Conservation (phyloP, 108 stramenopile species). For the Discostella pseudostelligera region DNA sequence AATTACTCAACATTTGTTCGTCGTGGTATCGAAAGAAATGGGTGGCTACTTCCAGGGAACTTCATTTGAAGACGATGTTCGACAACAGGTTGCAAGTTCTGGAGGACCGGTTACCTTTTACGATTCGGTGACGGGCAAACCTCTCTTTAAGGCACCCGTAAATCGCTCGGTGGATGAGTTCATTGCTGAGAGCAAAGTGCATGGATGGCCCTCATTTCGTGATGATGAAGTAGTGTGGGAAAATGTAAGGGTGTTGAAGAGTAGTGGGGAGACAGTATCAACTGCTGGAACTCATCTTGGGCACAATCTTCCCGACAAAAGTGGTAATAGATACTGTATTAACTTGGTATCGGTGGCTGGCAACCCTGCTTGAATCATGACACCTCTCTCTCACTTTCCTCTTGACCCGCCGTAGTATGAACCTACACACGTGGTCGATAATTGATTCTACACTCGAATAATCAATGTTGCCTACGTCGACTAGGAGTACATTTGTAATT, state of each 20-base stretch:
- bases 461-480: too few species aligned
- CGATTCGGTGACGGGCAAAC: slow-evolving; percentile 45
- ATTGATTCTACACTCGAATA: too few species aligned
- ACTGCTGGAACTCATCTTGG: slow-evolving; percentile 81
- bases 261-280: slow-evolving; percentile 83
- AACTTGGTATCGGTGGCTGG: slow-evolving; percentile 90
- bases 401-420: too few species aligned
- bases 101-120: slow-evolving; percentile 46
- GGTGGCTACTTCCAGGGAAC: slow-evolving; percentile 37
- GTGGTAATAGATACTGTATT: slow-evolving; percentile 91
- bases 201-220: slow-evolving; percentile 76
- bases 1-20: too few species aligned
- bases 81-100: slow-evolving; percentile 9
- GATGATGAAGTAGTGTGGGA: slow-evolving; percentile 84
- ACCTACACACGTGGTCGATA: too few species aligned
- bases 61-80: slow-evolving; percentile 33
- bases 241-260: slow-evolving; percentile 75
- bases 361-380: slow-evolving; percentile 33
- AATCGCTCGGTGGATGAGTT: slow-evolving; percentile 57
- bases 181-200: slow-evolving; percentile 39
- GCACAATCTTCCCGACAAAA: slow-evolving; percentile 79
- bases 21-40: too few species aligned
- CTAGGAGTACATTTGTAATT: too few species aligned
- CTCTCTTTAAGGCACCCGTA: slow-evolving; percentile 45
- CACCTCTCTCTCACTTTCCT: too few species aligned